Evolutionary conservation across 768 basidiomycete species (phyloP).

Genomic region (Mycena crocata): DNA sequence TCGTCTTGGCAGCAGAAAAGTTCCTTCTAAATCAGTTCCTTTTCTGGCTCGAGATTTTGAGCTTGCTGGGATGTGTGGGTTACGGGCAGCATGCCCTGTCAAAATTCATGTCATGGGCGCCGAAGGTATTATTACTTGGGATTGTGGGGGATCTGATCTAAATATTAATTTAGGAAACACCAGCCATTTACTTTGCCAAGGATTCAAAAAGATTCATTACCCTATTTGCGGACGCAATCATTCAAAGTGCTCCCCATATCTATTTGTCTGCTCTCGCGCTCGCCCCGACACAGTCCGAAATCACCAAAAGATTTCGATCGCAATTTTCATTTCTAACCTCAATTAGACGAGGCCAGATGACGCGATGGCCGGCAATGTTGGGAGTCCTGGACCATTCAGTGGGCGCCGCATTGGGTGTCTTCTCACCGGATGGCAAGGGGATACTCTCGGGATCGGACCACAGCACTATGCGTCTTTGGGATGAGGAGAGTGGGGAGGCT

Average conservation of each 20-base stretch:
- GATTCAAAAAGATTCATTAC: constrained; percentile 3
- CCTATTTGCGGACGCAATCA: not conserved
- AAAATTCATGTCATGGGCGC: not conserved
- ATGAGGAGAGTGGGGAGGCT: not conserved
- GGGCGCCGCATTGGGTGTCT: not conserved
- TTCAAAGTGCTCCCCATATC: constrained; percentile 7
- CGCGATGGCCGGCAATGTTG: not conserved
- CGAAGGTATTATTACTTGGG: not conserved
- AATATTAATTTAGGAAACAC: not conserved
- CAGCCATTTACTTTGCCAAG: not conserved
- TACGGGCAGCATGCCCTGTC: not conserved
- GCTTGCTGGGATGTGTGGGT: not conserved
- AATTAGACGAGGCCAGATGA: not conserved
- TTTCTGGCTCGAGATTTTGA: constrained; percentile 4
- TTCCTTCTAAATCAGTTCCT: not conserved
- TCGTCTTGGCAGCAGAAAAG: not conserved
- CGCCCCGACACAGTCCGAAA: not conserved
- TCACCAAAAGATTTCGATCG: not conserved
- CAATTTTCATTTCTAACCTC: not conserved
- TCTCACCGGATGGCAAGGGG: not conserved
- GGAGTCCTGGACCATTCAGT: not conserved
- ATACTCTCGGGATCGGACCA: not conserved
- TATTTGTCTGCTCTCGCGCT: constrained; percentile 1
- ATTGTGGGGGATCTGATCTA: not conserved
- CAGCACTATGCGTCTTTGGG: not conserved